phyloP scores from a whole-genome alignment of 2,329 filamentous ascomycete genomes.

The Colletotrichum brevisporum region DNA sequence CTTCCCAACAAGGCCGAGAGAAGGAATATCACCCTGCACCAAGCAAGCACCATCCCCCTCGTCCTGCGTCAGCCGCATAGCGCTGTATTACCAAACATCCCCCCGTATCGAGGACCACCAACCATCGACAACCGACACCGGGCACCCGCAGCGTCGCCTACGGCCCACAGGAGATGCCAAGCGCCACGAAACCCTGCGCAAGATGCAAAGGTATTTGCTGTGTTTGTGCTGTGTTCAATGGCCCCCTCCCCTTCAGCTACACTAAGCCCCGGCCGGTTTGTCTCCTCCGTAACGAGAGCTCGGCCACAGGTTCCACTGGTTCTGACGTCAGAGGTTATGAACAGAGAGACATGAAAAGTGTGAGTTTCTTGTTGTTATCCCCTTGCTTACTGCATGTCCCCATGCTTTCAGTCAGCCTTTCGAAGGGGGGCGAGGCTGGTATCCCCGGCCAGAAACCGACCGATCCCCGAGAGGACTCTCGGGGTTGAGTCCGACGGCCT shows the following conservation, averaged over 20 bases:
- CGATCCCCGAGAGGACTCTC: neutral
- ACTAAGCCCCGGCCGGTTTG: neutral
- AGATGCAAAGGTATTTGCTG: slow-evolving; percentile 44
- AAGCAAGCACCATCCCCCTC: neutral
- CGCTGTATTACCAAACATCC: neutral
- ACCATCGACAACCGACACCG: no score
- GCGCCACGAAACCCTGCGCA: slow-evolving; percentile 43
- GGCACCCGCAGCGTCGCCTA: no score
- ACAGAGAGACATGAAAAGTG: slow-evolving; percentile 47
- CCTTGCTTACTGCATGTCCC: no score
- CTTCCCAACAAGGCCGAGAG: slow-evolving; percentile 5
- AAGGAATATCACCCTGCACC: neutral
- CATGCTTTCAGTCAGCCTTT: no score
- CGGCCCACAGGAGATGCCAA: slow-evolving; percentile 41
- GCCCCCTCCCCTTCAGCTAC: neutral
- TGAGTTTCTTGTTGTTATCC: slow-evolving; percentile 30
- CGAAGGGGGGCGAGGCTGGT: no score
- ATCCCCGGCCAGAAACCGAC: slow-evolving; percentile 3
- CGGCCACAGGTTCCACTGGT: neutral
- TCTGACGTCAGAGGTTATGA: slow-evolving; percentile 23
- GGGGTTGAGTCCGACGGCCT: neutral
- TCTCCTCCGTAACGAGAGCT: no score
- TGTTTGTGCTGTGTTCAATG: neutral
- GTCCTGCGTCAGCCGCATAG: slow-evolving; percentile 22
- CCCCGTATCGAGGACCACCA: no score